Evolutionary conservation across 768 basidiomycete species (phyloP).

Genomic region (Lactarius sp.): DNA sequence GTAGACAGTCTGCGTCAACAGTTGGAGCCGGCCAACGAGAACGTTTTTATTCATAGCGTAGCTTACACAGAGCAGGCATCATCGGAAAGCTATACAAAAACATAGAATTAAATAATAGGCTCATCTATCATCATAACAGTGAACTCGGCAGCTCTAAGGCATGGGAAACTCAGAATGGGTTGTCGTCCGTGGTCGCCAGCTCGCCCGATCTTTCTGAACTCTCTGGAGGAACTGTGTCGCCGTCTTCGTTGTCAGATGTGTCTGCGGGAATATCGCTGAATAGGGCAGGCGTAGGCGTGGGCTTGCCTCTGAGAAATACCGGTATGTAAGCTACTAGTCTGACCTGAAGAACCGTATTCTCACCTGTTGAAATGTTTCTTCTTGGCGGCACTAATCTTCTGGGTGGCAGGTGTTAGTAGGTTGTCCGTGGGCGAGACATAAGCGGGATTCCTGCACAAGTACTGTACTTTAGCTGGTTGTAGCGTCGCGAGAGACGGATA

Average conservation of each 20-base stretch:
- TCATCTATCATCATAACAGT: slow-evolving; percentile 18
- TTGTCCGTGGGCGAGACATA: slow-evolving; percentile 94
- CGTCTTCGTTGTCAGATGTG: slow-evolving; percentile 35
- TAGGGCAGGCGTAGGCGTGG: slow-evolving; percentile 54
- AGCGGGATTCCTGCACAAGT: slow-evolving; percentile 64
- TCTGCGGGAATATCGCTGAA: slow-evolving; percentile 42
- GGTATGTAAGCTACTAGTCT: slow-evolving; percentile 4
- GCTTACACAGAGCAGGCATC: slow-evolving; percentile 8
- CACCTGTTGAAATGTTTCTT: slow-evolving; percentile 94
- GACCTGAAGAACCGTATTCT: slow-evolving; percentile 29
- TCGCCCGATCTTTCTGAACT: slow-evolving; percentile 31
- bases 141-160: neutral
- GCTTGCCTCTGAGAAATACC: slow-evolving; percentile 40
- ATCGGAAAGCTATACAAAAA: slow-evolving; percentile 13
- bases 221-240: slow-evolving; percentile 38
- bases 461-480: slow-evolving; percentile 1
- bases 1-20: neutral
- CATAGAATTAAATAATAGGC: slow-evolving; percentile 12
- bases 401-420: slow-evolving; percentile 88
- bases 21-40: slow-evolving; percentile 11
- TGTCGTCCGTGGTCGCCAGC: slow-evolving; percentile 51
- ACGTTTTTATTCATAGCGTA: slow-evolving; percentile 3
- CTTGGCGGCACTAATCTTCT: slow-evolving; percentile 86
- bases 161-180: slow-evolving; percentile 54
- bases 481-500: slow-evolving; percentile 9